Percentiles rank a stretch among this genome's conserved stretches.
These are phyloP conservation scores for Guadua angustifolia DNA, from an alignment of 176 grass and related monocot genomes.

Conservation along the genomic window DNA sequence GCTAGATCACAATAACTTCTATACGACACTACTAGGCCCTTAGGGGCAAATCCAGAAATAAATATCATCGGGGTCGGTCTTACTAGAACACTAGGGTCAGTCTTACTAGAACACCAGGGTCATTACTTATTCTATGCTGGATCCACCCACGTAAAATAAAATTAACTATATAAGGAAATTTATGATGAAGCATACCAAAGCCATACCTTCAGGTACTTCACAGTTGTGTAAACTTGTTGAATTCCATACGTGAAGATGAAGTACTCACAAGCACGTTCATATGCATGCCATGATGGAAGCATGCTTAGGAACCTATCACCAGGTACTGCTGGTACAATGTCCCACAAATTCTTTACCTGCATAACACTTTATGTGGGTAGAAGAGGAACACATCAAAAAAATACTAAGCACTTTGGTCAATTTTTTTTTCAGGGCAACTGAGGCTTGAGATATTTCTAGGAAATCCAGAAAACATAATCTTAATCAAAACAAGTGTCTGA, in stretches of 20 bases:
- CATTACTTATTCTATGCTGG: too few species aligned
- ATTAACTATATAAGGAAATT: neutral
- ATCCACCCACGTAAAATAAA: neutral
- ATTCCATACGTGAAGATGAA: constrained; percentile 84
- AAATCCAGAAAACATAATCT: neutral
- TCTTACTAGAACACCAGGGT: too few species aligned
- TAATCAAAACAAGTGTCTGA: neutral
- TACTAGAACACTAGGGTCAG: too few species aligned
- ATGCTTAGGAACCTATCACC: constrained; percentile 96
- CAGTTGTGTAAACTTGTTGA: constrained; percentile 93
- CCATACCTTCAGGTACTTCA: constrained; percentile 81
- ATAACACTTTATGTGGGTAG: constrained; percentile 34
- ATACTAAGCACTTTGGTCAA: neutral
- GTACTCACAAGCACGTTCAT: constrained; percentile 87
- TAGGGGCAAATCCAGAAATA: neutral
- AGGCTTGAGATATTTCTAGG: constrained; percentile 30
- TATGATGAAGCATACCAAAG: constrained; percentile 19
- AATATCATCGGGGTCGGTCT: too few species aligned
- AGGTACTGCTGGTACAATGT: constrained; percentile 69
- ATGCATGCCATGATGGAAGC: constrained; percentile 96
- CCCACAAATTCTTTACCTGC: constrained; percentile 93
- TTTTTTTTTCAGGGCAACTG: neutral
- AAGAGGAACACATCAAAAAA: constrained; percentile 12
- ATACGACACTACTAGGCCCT: neutral
- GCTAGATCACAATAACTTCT: neutral